Evolutionary conservation across 2,329 filamentous ascomycete species (phyloP), one percentile per base, ranked within the genome.

Genomic region (Paraphaeosphaeria sporulosa): DNA sequence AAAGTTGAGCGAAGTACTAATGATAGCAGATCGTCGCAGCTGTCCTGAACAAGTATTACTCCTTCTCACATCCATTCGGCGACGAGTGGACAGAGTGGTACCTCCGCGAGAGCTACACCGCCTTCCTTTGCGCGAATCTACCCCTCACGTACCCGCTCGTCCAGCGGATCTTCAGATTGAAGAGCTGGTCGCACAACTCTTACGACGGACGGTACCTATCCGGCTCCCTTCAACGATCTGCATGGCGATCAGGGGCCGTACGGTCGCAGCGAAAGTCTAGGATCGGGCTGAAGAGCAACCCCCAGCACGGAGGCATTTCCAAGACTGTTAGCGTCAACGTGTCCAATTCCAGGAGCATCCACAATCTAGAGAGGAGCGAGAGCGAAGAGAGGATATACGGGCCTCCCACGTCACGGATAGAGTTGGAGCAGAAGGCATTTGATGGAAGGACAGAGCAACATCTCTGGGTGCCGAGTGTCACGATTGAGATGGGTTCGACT

Each of bases 21-120:
- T 17, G n/a, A 25, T 17, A 27, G 3, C 23, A 72, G 67, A 86
- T 89, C 53, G 75, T 89, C 15, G 84, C 84, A 19, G 85, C 86
- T 12, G 81, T 85, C 6, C 76, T 89, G 17, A 89, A 87, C 76
- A 87, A 88, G 61, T 86, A 86, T 68, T 87, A 87, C 75, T 86
- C 85, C 47, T 87, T 89, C 61, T 82, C 76, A 17, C 74, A 85
- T 21, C 84, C 84, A 0, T 88, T 86, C 69, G 84, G 84, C 2
- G 77, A 79, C 15, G 74, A 83, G 40, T 89, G 87, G 79, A 82
- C 86, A 0, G 83, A 83, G 64, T 89, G 86, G 86, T 87, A 78
- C 58, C 82, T 86, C 9, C 82, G 85, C 30, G 87, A 89, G 69
- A 82, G 83, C 13, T 85, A 83, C 47, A 87, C 87, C 0, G 85